Evolutionary conservation across 768 basidiomycete species (phyloP).

Genomic region (Collybiopsis confluens): DNA sequence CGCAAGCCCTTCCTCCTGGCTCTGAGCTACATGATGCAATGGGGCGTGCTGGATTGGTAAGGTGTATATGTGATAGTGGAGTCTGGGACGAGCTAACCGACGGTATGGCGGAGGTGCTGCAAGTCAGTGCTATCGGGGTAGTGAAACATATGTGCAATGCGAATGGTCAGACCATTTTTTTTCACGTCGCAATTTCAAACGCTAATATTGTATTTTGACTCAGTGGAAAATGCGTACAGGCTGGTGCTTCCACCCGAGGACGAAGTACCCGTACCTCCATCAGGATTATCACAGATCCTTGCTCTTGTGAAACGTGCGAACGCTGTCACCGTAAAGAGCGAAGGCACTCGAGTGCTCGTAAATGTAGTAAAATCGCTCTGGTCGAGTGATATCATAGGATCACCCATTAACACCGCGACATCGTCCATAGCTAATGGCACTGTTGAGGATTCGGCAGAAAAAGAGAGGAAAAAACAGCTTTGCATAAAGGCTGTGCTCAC

Average conservation of each 20-base stretch:
- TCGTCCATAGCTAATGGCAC: constrained; percentile 17
- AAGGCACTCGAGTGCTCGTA: constrained; percentile 85
- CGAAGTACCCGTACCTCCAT: constrained; percentile 25
- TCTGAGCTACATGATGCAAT: constrained; percentile 55
- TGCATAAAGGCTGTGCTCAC: constrained; percentile 52
- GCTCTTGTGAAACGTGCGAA: constrained; percentile 76
- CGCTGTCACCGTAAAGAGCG: constrained; percentile 78
- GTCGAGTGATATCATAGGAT: constrained; percentile 40
- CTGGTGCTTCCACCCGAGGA: constrained; percentile 45
- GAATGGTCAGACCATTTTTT: constrained; percentile 46
- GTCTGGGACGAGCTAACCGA: constrained; percentile 74
- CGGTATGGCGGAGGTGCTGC: constrained; percentile 78
- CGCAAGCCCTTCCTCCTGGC: constrained; percentile 61
- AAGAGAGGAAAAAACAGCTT: constrained; percentile 45
- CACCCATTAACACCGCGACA: constrained; percentile 2
- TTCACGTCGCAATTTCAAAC: background rate
- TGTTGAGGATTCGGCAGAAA: constrained; percentile 28
- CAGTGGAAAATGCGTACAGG: constrained; percentile 42
- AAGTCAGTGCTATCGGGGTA: constrained; percentile 82
- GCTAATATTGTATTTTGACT: background rate
- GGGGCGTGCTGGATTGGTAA: constrained; percentile 58
- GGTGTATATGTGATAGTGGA: constrained; percentile 53
- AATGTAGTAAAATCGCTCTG: constrained; percentile 81
- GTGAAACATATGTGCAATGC: constrained; percentile 84
- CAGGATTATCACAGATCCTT: constrained; percentile 66